These are phyloP conservation scores for Collybia sordida DNA, from an alignment of 768 basidiomycete genomes.

Conservation along the genomic window DNA sequence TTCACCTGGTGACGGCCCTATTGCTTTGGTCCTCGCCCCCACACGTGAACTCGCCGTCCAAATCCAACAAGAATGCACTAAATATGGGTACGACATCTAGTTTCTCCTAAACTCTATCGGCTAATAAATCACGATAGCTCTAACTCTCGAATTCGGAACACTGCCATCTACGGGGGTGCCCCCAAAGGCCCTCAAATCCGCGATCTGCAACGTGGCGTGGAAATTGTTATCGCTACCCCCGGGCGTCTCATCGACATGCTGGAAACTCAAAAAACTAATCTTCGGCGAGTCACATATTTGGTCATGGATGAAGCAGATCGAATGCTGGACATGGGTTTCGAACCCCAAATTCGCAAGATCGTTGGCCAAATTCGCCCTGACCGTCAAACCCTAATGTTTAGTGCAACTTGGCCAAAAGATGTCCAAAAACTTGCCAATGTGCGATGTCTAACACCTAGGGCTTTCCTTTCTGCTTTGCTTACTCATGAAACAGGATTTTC, in stretches of 20 bases:
- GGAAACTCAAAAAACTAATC: constrained; percentile 93
- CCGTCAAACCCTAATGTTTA: constrained; percentile 98
- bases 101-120: neutral
- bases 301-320: constrained; percentile 99
- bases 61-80: constrained; percentile 98
- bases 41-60: constrained; percentile 99
- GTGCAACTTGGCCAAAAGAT: constrained; percentile 99
- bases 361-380: constrained; percentile 97
- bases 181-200: constrained; percentile 99
- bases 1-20: constrained; percentile 93
- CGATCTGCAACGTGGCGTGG: constrained; percentile 94
- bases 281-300: constrained; percentile 93
- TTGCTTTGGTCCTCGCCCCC: constrained; percentile 94
- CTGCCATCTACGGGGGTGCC: constrained; percentile 98
- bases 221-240: constrained; percentile 99
- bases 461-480: neutral
- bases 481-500: constrained; percentile 68
- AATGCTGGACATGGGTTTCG: constrained; percentile 99
- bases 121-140: constrained; percentile 40
- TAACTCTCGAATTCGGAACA: constrained; percentile 96
- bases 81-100: constrained; percentile 73
- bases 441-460: constrained; percentile 11
- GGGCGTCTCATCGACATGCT: constrained; percentile 99
- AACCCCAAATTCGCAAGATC: constrained; percentile 99
- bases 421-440: constrained; percentile 96